A percentile compares a stretch with the other conserved stretches of the same genome.
phyloP scores from a whole-genome alignment of 331 rosid genomes.

The Quercus lobata region DNA sequence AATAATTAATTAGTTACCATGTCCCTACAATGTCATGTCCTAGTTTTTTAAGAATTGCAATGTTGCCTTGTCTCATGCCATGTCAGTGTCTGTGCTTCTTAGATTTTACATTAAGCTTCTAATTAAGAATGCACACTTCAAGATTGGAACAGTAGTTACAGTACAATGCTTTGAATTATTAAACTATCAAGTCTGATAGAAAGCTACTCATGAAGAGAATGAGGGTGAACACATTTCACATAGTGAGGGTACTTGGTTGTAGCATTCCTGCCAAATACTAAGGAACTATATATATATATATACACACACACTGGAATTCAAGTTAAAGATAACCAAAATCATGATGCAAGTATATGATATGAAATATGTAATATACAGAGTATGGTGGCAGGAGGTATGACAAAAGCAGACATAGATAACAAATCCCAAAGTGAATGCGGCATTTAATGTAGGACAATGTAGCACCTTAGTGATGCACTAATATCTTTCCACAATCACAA shows the following conservation, averaged over 20 bases:
- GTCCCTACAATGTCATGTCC: no score
- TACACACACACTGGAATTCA: neutral
- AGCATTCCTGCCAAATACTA: neutral
- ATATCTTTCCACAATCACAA: neutral
- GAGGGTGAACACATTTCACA: neutral
- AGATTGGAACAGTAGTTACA: neutral
- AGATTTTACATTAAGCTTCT: neutral
- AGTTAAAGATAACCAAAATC: neutral
- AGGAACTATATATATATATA: neutral
- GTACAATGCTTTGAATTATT: neutral
- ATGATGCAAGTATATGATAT: neutral
- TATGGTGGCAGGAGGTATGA: neutral
- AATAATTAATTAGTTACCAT: no score
- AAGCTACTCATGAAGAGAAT: neutral
- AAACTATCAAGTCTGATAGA: neutral
- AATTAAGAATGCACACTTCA: neutral
- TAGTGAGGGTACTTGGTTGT: neutral
- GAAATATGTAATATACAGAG: neutral
- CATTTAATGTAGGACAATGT: neutral
- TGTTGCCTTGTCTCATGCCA: no score
- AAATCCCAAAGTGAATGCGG: neutral
- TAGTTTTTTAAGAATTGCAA: no score
- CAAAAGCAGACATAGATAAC: neutral
- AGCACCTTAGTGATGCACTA: neutral
- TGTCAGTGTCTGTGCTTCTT: no score